Evolutionary conservation across 305 asterid genomes (phyloP).

Genomic region (Fraxinus angustifolia): DNA sequence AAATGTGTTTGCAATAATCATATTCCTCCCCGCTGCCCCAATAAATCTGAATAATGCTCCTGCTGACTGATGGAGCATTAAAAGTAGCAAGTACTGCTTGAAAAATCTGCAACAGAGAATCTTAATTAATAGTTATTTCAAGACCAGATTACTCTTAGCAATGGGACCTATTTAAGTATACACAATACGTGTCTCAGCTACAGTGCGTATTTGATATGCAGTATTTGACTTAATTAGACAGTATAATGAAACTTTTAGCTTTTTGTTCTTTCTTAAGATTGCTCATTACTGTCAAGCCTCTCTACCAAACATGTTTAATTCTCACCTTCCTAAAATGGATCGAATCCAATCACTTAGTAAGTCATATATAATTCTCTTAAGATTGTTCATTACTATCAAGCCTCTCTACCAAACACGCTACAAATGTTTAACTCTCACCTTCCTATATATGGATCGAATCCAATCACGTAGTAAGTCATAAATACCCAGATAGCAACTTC

Average conservation of each 20-base stretch:
- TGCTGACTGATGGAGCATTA: constrained; percentile 48
- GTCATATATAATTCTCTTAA: constrained; percentile 18
- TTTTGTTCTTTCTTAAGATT: neutral
- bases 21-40: constrained; percentile 63
- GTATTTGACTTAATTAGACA: neutral
- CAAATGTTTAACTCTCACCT: constrained; percentile 22
- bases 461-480: constrained; percentile 35
- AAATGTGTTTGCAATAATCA: constrained; percentile 65
- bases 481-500: constrained; percentile 35
- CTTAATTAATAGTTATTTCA: constrained; percentile 7
- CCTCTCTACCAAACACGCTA: neutral
- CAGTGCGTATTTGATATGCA: neutral
- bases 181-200: neutral
- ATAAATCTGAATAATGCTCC: constrained; percentile 52
- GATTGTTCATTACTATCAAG: neutral
- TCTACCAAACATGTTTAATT: neutral
- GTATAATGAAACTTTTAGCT: neutral
- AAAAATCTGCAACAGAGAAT: constrained; percentile 37
- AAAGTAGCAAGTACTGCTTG: constrained; percentile 48
- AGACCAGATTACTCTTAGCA: neutral
- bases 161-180: neutral
- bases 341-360: constrained; percentile 36
- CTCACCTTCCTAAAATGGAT: constrained; percentile 33
- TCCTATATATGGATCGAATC: constrained; percentile 32
- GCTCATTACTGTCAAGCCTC: neutral